phyloP scores from a whole-genome alignment of 345 rosid genomes.

The Abelmoschus esculentus region DNA sequence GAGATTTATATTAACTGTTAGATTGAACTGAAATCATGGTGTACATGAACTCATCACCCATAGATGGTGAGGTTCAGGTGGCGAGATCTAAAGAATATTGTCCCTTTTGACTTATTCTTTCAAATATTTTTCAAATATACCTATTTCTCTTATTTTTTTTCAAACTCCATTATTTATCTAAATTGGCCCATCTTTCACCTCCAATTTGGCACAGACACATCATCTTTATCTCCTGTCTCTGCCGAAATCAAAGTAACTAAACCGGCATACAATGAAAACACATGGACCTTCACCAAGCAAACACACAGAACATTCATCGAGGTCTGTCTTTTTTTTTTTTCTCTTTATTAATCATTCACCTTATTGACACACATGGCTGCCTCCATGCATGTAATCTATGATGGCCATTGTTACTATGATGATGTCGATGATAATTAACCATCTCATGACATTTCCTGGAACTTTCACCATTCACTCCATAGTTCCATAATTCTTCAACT shows the following conservation, averaged over 20 bases:
- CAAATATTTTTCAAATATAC: too few relatives aligned
- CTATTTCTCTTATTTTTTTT: too few relatives aligned
- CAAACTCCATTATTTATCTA: too few relatives aligned
- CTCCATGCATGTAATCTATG: constrained; percentile 28
- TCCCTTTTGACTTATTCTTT: too few relatives aligned
- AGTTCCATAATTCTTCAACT: constrained; percentile 25
- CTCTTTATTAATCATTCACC: constrained; percentile 20
- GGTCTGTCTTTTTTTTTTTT: background rate
- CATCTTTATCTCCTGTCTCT: background rate
- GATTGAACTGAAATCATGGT: too few relatives aligned
- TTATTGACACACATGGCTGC: constrained; percentile 53
- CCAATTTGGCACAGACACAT: background rate
- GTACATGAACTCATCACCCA: too few relatives aligned
- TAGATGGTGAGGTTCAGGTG: too few relatives aligned
- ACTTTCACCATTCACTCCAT: constrained; percentile 28
- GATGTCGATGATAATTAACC: constrained; percentile 17
- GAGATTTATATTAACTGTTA: too few relatives aligned
- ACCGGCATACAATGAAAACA: background rate
- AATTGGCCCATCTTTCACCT: background rate
- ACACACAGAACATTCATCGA: background rate
- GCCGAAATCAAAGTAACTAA: background rate
- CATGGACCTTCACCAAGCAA: background rate
- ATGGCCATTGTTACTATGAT: background rate
- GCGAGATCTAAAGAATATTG: too few relatives aligned
- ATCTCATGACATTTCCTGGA: constrained; percentile 37